Base-by-base conservation (phyloP, 495 filamentous ascomycete species). In the Penicillium lividum region DNA sequence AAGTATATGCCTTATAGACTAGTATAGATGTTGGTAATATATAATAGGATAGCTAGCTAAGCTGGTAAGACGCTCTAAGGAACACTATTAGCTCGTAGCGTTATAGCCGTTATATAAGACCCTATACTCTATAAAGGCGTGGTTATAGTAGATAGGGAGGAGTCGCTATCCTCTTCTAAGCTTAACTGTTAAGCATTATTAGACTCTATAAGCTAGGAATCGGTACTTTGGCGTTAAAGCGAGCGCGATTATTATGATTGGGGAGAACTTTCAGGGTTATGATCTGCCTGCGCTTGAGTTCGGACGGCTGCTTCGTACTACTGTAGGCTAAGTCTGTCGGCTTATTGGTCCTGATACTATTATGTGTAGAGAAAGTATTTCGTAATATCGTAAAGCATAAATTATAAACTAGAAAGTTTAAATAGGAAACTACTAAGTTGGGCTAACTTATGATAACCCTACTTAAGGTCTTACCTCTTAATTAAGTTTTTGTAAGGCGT, bases 251-350 rank as follows among this genome's bases (percentile, higher is more conserved):
- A n/a, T n/a, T n/a, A n/a, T 13, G 34, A 36, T 13, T 7, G 10
- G 11, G 34, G 2, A 18, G n/a, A 18, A 44, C 11, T 18, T 22
- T 25, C 42, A 22, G 10, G 42, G 10, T 44, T 9, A 22, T 18
- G 15, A 5, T 44, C 11, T 11, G 42, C 42, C 18, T 44, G 42
- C 42, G 42, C 18, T 25, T 16, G 15, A 7, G 18, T 44, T 7
- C 42, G 42, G 10, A 44, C n/a, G 18, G 42, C 42, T 44, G n/a
- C 42, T 22, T 44, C n/a, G 42, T 44, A 44, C 42, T n/a, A 44
- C n/a, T 11, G 15, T 6, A 18, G 42, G 18, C 5, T n/a, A 18
- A 44, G 5, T 4, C 10, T 7, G 42, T 22, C 9, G n/a, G 42
- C 42, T 25, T 44, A n/a, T 25, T 9, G 42, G 5, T 25, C 18